phyloP scores from a whole-genome alignment of 768 basidiomycete genomes.

The Pleurotus giganteus region DNA sequence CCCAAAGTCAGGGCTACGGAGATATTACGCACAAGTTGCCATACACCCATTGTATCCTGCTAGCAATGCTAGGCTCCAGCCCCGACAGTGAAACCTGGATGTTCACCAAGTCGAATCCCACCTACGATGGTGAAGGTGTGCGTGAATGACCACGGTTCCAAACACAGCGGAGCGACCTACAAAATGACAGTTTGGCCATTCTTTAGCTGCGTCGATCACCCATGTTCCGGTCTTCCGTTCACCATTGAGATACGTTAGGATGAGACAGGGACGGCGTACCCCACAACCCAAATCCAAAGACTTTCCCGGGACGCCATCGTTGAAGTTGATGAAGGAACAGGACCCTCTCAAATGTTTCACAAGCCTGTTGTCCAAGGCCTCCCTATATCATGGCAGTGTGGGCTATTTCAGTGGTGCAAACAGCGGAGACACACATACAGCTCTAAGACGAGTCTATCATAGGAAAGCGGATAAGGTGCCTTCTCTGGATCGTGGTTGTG shows the following conservation, averaged over 20 bases:
- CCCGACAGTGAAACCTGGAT: constrained; percentile 60
- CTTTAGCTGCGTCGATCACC: constrained; percentile 70
- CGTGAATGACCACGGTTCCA: neutral
- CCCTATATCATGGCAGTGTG: constrained; percentile 31
- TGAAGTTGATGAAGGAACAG: constrained; percentile 60
- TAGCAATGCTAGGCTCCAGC: constrained; percentile 48
- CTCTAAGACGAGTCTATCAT: constrained; percentile 65
- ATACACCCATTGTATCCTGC: constrained; percentile 68
- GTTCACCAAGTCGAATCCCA: constrained; percentile 79
- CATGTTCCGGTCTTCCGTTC: constrained; percentile 58
- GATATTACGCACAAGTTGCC: constrained; percentile 68
- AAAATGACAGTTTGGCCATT: constrained; percentile 65
- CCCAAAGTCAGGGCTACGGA: too few species aligned
- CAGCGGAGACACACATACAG: constrained; percentile 43
- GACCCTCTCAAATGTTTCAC: constrained; percentile 47
- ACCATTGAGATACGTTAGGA: neutral
- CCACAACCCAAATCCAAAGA: constrained; percentile 75
- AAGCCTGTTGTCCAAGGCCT: constrained; percentile 53
- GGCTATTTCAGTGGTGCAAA: neutral
- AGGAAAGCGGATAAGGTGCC: constrained; percentile 77
- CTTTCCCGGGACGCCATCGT: constrained; percentile 45
- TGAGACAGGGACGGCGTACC: constrained; percentile 37
- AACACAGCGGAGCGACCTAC: constrained; percentile 35
- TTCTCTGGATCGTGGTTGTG: constrained; percentile 72
- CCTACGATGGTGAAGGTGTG: constrained; percentile 32